These are phyloP conservation scores for Flaveria trinervia DNA, from an alignment of 129 eudicot genomes.

Conservation along the genomic window DNA sequence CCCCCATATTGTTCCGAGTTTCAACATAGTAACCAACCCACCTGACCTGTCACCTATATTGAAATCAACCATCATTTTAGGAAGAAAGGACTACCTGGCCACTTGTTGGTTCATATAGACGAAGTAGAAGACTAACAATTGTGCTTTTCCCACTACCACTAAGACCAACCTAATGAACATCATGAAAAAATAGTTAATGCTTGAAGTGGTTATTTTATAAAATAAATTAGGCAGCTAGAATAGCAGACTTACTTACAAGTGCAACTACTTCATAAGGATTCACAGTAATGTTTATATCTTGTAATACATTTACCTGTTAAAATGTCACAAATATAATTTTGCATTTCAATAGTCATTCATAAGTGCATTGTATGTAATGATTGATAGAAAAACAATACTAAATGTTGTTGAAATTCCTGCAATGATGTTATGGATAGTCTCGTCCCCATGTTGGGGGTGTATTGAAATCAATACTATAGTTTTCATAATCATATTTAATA, in stretches of 20 bases:
- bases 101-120: constrained; percentile 94
- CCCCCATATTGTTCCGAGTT: background rate
- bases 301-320: constrained; percentile 75
- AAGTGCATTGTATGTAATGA: constrained; percentile 8
- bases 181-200: constrained; percentile 13
- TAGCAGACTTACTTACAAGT: constrained; percentile 61
- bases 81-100: constrained; percentile 68
- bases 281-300: constrained; percentile 55
- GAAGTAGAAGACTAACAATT: constrained; percentile 85
- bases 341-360: constrained; percentile 8
- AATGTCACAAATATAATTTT: constrained; percentile 21
- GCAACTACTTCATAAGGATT: constrained; percentile 92
- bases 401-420: constrained; percentile 2
- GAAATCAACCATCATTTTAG: background rate
- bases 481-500: background rate
- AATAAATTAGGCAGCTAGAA: constrained; percentile 7
- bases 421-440: background rate
- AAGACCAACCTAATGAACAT: constrained; percentile 80
- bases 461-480: background rate
- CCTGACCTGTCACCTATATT: background rate
- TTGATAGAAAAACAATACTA: constrained; percentile 1
- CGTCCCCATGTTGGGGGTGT: background rate
- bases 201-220: constrained; percentile 18
- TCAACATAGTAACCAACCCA: background rate
- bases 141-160: constrained; percentile 99